These are phyloP conservation scores for Inga laurina DNA, from an alignment of 306 rosid genomes.

Conservation along the genomic window DNA sequence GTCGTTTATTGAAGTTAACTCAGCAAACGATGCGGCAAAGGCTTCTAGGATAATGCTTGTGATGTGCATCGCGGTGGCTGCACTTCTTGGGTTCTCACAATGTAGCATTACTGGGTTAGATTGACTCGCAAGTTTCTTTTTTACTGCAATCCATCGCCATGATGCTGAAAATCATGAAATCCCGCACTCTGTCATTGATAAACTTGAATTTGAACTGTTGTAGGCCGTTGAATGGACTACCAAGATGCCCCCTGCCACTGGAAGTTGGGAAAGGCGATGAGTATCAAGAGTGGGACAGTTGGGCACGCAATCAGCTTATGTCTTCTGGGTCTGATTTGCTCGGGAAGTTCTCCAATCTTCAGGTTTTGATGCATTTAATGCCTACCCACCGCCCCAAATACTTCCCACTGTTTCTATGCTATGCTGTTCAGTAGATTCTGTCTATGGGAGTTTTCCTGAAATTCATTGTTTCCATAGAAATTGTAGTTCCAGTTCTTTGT, in stretches of 20 bases:
- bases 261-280: slow-evolving; percentile 36
- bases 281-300: slow-evolving; percentile 64
- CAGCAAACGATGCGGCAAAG: slow-evolving; percentile 41
- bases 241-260: slow-evolving; percentile 64
- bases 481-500: background rate
- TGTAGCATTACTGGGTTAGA: slow-evolving; percentile 74
- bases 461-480: background rate
- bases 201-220: slow-evolving; percentile 14
- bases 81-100: slow-evolving; percentile 69
- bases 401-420: background rate
- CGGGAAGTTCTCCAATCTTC: slow-evolving; percentile 80
- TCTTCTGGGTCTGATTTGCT: slow-evolving; percentile 88
- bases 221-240: slow-evolving; percentile 72
- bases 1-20: slow-evolving; percentile 44
- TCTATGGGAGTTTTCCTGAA: background rate
- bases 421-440: background rate
- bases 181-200: background rate
- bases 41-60: slow-evolving; percentile 47
- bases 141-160: background rate
- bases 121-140: background rate
- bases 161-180: background rate
- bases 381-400: too few relatives aligned
- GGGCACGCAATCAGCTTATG: slow-evolving; percentile 94
- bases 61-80: slow-evolving; percentile 66
- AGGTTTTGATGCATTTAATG: slow-evolving; percentile 48